These are phyloP conservation scores for Huiozyma sinensis DNA, from an alignment of 805 yeast genomes.

Conservation along the genomic window DNA sequence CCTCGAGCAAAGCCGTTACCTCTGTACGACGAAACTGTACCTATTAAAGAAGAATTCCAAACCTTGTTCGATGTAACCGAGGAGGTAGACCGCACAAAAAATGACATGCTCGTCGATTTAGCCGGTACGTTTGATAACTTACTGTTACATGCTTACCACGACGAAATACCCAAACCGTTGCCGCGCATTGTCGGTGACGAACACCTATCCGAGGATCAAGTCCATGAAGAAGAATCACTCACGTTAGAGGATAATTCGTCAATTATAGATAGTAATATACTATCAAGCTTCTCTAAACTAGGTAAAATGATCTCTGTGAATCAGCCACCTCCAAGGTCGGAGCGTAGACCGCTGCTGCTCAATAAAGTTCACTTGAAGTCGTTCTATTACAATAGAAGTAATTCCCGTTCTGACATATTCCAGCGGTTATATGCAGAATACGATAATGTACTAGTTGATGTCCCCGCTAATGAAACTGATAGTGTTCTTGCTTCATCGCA, in stretches of 20 bases:
- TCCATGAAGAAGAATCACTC: neutral
- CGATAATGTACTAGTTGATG: neutral
- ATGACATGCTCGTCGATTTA: constrained; percentile 12
- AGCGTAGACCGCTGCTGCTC: constrained; percentile 14
- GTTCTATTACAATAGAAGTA: too few species aligned
- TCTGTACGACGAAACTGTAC: too few species aligned
- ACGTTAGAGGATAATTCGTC: neutral
- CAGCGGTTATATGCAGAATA: too few species aligned
- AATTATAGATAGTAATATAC: constrained; percentile 12
- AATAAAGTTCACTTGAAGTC: constrained; percentile 4
- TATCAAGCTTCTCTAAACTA: constrained; percentile 15
- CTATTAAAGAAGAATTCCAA: too few species aligned
- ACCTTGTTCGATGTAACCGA: too few species aligned
- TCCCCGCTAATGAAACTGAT: neutral
- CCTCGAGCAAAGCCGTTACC: neutral
- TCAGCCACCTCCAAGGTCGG: constrained; percentile 20
- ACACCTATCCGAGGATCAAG: neutral
- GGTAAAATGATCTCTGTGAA: constrained; percentile 11
- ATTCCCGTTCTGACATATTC: too few species aligned
- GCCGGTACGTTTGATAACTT: constrained; percentile 23
- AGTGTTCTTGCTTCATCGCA: neutral
- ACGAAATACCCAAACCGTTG: neutral
- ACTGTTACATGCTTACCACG: constrained; percentile 10
- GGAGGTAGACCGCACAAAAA: too few species aligned
- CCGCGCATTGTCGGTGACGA: neutral